Evolutionary conservation across 305 asterid species (phyloP).

Genomic region (Salvia sclarea): DNA sequence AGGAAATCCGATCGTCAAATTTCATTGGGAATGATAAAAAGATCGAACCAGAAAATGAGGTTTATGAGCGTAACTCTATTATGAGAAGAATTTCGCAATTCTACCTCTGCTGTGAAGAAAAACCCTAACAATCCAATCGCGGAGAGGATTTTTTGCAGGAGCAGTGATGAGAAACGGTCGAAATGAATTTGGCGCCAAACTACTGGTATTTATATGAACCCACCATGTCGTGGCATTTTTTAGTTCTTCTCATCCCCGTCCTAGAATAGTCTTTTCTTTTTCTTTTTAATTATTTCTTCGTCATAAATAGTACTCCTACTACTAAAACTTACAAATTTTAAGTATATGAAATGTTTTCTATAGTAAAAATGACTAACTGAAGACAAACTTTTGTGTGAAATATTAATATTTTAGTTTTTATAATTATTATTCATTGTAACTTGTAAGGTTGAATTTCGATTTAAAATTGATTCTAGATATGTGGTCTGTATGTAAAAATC

Average conservation of each 20-base stretch:
- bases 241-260: neutral
- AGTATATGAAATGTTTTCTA: too few relatives aligned
- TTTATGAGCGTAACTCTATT: neutral
- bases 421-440: too few relatives aligned
- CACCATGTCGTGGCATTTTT: too few relatives aligned
- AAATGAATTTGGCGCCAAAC: constrained; percentile 40
- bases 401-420: too few relatives aligned
- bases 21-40: constrained; percentile 26
- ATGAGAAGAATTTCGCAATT: constrained; percentile 12
- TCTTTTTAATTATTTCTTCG: too few relatives aligned
- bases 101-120: constrained; percentile 14
- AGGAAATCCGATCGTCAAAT: constrained; percentile 21
- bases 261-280: neutral
- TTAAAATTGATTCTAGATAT: too few relatives aligned
- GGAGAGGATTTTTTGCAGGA: constrained; percentile 26
- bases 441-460: too few relatives aligned
- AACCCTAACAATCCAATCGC: constrained; percentile 20
- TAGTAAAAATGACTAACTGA: neutral
- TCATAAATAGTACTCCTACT: too few relatives aligned
- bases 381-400: neutral
- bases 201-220: constrained; percentile 34
- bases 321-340: too few relatives aligned
- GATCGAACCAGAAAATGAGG: neutral
- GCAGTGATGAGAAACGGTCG: constrained; percentile 19
- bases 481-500: too few relatives aligned